Evolutionary conservation across 768 basidiomycete genomes (phyloP).

Genomic region (Rhodotorula diobovata): DNA sequence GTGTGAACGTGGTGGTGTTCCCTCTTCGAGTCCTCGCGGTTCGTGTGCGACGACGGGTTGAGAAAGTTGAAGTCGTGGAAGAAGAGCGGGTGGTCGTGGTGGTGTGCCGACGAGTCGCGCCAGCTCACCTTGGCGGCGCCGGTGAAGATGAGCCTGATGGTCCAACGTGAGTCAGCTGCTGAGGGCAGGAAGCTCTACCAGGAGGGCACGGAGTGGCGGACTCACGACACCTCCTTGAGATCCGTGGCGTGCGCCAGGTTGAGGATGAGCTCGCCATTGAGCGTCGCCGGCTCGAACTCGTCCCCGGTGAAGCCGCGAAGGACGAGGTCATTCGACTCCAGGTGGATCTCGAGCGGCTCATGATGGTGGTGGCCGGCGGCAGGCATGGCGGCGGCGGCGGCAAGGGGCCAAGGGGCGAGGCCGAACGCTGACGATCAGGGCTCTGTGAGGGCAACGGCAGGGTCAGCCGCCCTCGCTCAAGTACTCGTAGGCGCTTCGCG

Average conservation of each 20-base stretch:
- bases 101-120: constrained; percentile 40
- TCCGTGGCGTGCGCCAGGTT: constrained; percentile 75
- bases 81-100: constrained; percentile 42
- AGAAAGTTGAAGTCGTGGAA: constrained; percentile 43
- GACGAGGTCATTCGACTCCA: constrained; percentile 65
- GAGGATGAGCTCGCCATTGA: constrained; percentile 76
- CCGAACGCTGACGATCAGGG: neutral
- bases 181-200: neutral
- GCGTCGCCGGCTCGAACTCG: constrained; percentile 62
- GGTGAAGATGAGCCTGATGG: constrained; percentile 64
- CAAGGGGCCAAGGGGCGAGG: neutral
- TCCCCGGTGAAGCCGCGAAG: constrained; percentile 60
- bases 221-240: constrained; percentile 47
- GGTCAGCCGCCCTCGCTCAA: too few species aligned
- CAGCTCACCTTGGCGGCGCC: constrained; percentile 51
- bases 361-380: constrained; percentile 5
- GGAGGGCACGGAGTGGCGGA: neutral
- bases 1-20: constrained; percentile 61
- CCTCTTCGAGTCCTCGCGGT: constrained; percentile 41
- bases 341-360: constrained; percentile 62
- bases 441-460: neutral
- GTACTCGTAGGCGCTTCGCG: too few species aligned
- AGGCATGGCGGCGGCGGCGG: constrained; percentile 14
- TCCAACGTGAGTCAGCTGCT: constrained; percentile 47
- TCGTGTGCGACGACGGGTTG: constrained; percentile 39